A percentile compares a stretch with the other conserved stretches of the same genome.
phyloP scores from a whole-genome alignment of 768 basidiomycete species.

The Kwoniella sp. region DNA sequence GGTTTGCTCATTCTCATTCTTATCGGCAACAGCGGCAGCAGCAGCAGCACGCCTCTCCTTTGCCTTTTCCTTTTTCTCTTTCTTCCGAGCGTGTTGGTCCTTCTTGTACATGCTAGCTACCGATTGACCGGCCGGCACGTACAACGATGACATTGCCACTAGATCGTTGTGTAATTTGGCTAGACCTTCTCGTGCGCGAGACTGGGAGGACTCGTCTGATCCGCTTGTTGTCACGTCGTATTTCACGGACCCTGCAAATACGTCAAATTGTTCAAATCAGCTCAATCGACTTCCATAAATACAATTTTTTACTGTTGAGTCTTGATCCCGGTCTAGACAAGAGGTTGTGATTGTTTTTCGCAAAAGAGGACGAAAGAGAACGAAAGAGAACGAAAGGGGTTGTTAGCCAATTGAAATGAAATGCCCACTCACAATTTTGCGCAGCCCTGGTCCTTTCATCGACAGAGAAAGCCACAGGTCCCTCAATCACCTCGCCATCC shows the following conservation, averaged over 20 bases:
- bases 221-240: conserved; percentile 61
- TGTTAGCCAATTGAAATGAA: neutral
- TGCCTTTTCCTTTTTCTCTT: neutral
- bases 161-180: conserved; percentile 18
- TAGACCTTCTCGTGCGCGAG: conserved; percentile 21
- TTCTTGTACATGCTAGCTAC: conserved; percentile 11
- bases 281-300: too few species aligned
- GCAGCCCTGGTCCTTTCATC: conserved; percentile 25
- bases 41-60: neutral
- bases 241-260: conserved; percentile 64
- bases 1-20: too few species aligned
- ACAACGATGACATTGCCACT: conserved; percentile 35
- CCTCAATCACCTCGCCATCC: conserved; percentile 56
- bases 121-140: conserved; percentile 44
- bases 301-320: too few species aligned
- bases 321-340: too few species aligned
- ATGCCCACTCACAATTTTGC: conserved; percentile 44
- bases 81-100: conserved; percentile 3
- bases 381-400: too few species aligned
- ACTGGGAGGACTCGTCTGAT: conserved; percentile 13
- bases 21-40: too few species aligned
- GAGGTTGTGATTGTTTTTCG: too few species aligned
- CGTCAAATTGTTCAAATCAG: neutral
- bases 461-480: conserved; percentile 56
- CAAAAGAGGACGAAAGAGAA: too few species aligned